Base-by-base conservation (phyloP, 306 rosid species). In the Chamaecrista fasciculata region DNA sequence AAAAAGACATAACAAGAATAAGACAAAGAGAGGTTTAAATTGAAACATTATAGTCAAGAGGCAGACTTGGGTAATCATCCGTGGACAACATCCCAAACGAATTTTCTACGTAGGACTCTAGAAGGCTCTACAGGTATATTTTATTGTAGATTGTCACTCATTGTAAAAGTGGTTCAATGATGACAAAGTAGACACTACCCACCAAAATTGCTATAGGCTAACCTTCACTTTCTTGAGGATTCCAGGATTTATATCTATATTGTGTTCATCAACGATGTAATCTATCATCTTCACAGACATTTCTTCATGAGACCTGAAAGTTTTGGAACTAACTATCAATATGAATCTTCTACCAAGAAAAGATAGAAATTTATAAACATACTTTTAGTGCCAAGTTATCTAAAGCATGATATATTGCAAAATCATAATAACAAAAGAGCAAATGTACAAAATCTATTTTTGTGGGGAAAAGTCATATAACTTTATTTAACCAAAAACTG, bases 231-330 rank as follows among this genome's bases (percentile, higher is more conserved):
- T 83, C 67, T 66, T 73, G 25, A 80, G 70, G 49, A 67, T 50
- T 25, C 77, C 78, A 47, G 82, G 3, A 66, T 76, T 82, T 15
- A 80, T 11, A 25, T 83, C 87, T 53, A 83, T 77, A 55, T 73
- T 65, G 76, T 80, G 84, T 57, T 77, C 42, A 48, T 83, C 87
- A 65, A 83, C 87, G 51, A 83, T 77, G 82, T 73, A 52, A 59
- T 80, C 78, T 46, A 80, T 49, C 87, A 83, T 80, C 59, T 73
- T 70, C 76, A 73, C 73, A 43, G 87, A 83, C 87, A 83, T 83
- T 64, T 79, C 76, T 75, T 83, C 87, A 61, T 83, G 87, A 55
- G 80, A 73, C 87, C 84, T 83, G 80, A 48, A 62, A 67, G 62
- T 40, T 28, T 40, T 49, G 57, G 65, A 37, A 42, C 19, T 59